A percentile compares a stretch with the other conserved stretches of the same genome.
Evolutionary conservation across 768 basidiomycete genomes (phyloP).

Genomic region (Hirschioporus abietinus): DNA sequence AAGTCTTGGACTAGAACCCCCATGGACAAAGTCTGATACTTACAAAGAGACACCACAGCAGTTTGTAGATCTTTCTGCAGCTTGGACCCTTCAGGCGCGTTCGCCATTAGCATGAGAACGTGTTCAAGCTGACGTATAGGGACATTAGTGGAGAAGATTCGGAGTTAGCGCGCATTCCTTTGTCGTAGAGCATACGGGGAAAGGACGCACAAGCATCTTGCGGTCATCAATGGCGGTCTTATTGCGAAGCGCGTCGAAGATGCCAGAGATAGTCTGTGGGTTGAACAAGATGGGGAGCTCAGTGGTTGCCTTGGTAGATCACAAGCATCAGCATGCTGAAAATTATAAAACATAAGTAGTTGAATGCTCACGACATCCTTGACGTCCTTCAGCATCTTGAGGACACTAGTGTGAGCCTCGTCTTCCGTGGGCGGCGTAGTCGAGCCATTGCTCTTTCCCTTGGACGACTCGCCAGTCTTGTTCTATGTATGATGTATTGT

Average conservation of each 20-base stretch:
- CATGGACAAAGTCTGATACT: constrained; percentile 23
- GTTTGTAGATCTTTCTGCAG: constrained; percentile 34
- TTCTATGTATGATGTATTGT: background rate
- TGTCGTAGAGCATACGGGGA: background rate
- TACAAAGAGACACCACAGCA: constrained; percentile 49
- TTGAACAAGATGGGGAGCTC: constrained; percentile 4
- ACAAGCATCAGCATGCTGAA: background rate
- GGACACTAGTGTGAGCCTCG: background rate
- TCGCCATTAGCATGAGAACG: constrained; percentile 55
- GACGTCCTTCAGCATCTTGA: constrained; percentile 2
- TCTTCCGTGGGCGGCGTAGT: background rate
- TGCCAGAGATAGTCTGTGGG: constrained; percentile 25
- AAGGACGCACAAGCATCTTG: constrained; percentile 58
- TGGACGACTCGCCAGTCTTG: background rate
- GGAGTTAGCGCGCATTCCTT: background rate
- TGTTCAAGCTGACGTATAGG: constrained; percentile 58
- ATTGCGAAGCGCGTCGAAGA: constrained; percentile 58
- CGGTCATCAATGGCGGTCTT: constrained; percentile 68
- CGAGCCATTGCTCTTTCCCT: background rate
- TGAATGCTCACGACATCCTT: background rate
- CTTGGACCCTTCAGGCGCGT: constrained; percentile 41
- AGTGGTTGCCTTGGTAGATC: background rate
- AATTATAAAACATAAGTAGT: background rate
- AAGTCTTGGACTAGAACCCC: background rate
- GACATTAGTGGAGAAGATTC: background rate